Conservation (phyloP, 2,329 filamentous ascomycete species). For the Sporothrix phasma region DNA sequence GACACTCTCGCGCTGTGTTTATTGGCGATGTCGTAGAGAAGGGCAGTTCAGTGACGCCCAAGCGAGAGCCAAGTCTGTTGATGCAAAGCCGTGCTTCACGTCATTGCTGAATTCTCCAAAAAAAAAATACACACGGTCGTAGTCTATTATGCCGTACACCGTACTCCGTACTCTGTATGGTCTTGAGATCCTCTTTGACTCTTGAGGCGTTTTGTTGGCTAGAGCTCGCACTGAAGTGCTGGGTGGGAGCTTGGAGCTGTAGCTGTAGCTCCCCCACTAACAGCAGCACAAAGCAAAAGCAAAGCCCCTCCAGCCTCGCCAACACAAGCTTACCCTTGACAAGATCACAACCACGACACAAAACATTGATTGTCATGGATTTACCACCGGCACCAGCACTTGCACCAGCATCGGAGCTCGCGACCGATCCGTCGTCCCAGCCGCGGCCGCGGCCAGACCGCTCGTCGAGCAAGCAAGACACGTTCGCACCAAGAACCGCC, state of each 20-base stretch:
- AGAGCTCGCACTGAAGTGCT: too few relatives aligned
- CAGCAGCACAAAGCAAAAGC: background rate
- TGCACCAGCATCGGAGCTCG: background rate
- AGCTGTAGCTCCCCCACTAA: slow-evolving; percentile 1
- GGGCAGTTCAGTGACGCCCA: background rate
- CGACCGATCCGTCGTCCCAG: slow-evolving; percentile 17
- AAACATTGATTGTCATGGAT: background rate
- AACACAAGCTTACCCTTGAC: background rate
- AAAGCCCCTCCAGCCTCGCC: background rate
- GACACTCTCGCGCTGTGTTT: background rate
- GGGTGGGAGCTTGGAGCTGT: background rate
- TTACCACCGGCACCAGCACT: background rate
- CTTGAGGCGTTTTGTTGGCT: too few relatives aligned
- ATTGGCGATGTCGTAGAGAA: background rate
- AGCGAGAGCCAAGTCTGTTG: background rate
- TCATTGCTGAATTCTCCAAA: too few relatives aligned
- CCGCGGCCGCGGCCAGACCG: slow-evolving; percentile 36
- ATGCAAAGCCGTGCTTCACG: background rate
- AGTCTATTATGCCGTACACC: too few relatives aligned
- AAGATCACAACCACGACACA: background rate
- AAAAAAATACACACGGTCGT: too few relatives aligned
- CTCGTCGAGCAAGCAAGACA: slow-evolving; percentile 32
- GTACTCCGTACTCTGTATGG: too few relatives aligned
- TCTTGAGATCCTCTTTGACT: too few relatives aligned
- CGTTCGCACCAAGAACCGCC: slow-evolving; percentile 61